A percentile compares a stretch with the other conserved stretches of the same genome.
These are phyloP conservation scores for Pseudoneurospora amorphoporcata DNA, from an alignment of 495 filamentous ascomycete species.

Conservation along the genomic window DNA sequence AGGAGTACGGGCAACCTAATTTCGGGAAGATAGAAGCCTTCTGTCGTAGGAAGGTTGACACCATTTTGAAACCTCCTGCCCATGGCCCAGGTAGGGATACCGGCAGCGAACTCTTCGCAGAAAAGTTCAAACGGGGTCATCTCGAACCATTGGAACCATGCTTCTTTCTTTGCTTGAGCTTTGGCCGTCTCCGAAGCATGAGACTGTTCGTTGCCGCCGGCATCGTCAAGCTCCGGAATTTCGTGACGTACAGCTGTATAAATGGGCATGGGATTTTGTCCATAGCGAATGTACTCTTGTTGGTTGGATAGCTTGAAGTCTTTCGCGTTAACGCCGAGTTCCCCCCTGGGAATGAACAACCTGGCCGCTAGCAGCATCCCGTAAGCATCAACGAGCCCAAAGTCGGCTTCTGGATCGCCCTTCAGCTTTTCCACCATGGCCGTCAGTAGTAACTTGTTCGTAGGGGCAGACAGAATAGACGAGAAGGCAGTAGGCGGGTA, in stretches of 20 bases:
- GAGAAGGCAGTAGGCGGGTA: slow-evolving; percentile 76
- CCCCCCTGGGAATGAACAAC: slow-evolving; percentile 74
- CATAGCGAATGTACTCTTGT: slow-evolving; percentile 55
- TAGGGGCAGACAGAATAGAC: slow-evolving; percentile 68
- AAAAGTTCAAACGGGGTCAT: slow-evolving; percentile 93
- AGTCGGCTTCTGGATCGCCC: slow-evolving; percentile 67
- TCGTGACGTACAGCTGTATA: slow-evolving; percentile 94
- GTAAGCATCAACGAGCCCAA: slow-evolving; percentile 88
- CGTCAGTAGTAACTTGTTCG: slow-evolving; percentile 82
- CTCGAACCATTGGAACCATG: slow-evolving; percentile 99
- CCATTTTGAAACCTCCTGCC: slow-evolving; percentile 74
- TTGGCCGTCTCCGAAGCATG: slow-evolving; percentile 39
- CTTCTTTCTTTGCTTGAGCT: slow-evolving; percentile 56
- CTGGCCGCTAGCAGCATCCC: slow-evolving; percentile 75
- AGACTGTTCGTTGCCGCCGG: slow-evolving; percentile 35
- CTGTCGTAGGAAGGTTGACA: slow-evolving; percentile 42
- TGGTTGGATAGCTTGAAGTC: slow-evolving; percentile 91
- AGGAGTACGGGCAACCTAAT: slow-evolving; percentile 68
- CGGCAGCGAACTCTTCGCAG: slow-evolving; percentile 78
- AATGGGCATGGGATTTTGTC: slow-evolving; percentile 79
- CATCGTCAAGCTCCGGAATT: slow-evolving; percentile 55
- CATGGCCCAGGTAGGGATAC: slow-evolving; percentile 90
- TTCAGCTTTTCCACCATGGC: slow-evolving; percentile 84
- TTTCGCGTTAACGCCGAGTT: slow-evolving; percentile 57
- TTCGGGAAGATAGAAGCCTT: slow-evolving; percentile 62